Conservation (phyloP, 2,329 filamentous ascomycete genomes). For the Arthrinium puccinioides region DNA sequence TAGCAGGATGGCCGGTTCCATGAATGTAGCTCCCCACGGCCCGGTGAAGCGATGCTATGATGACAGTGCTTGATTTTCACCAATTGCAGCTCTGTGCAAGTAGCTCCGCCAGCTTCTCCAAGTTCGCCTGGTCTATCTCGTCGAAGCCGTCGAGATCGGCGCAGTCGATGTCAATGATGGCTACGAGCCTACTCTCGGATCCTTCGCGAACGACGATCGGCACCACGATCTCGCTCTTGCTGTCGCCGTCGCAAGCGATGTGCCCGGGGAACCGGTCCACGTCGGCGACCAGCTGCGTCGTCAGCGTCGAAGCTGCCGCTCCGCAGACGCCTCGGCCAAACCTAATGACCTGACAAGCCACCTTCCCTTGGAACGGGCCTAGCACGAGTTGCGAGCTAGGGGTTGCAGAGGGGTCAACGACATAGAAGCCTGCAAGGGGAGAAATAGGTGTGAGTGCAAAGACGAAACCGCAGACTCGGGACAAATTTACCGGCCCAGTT, state of each 20-base stretch:
- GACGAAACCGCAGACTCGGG: constrained; percentile 2
- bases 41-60: too few species aligned
- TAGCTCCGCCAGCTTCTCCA: constrained; percentile 60
- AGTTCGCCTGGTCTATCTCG: constrained; percentile 53
- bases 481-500: constrained; percentile 63
- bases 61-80: too few species aligned
- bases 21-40: too few species aligned
- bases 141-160: constrained; percentile 61
- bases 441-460: constrained; percentile 2
- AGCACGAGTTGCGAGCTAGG: constrained; percentile 55
- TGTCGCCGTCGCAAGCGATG: constrained; percentile 73
- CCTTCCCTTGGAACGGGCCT: constrained; percentile 73
- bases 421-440: constrained; percentile 58
- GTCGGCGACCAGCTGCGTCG: constrained; percentile 62
- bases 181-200: constrained; percentile 45
- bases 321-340: constrained; percentile 74
- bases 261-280: constrained; percentile 72
- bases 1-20: too few species aligned
- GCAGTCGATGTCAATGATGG: constrained; percentile 77
- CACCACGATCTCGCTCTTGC: constrained; percentile 75
- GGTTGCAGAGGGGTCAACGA: constrained; percentile 43
- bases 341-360: constrained; percentile 70
- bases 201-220: constrained; percentile 46
- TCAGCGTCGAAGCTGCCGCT: constrained; percentile 49
- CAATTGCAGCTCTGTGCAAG: constrained; percentile 59